phyloP scores from a whole-genome alignment of 108 stramenopile species.

The Conticribra guillardii region DNA sequence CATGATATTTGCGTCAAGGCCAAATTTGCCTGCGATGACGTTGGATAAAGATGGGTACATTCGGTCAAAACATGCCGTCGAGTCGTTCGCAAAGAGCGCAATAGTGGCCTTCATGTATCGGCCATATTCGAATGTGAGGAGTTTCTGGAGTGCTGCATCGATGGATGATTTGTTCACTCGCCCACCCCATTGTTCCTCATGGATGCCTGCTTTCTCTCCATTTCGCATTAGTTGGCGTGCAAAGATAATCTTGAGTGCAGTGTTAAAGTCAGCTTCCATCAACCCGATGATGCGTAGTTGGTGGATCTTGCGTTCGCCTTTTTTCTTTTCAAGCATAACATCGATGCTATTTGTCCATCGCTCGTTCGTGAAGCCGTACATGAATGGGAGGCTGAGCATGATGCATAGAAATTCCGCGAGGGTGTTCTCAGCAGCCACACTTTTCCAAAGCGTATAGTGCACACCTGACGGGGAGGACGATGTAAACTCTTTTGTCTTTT shows the following conservation, averaged over 20 bases:
- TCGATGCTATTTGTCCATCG: background rate
- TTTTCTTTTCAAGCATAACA: conserved; percentile 36
- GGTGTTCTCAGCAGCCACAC: too few relatives aligned
- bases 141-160: conserved; percentile 23
- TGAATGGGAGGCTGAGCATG: too few relatives aligned
- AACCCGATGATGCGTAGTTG: conserved; percentile 17
- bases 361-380: too few relatives aligned
- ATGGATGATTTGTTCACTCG: conserved; percentile 1
- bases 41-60: conserved; percentile 13
- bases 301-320: conserved; percentile 17
- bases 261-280: too few relatives aligned
- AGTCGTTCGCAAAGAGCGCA: conserved; percentile 2
- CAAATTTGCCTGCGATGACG: background rate
- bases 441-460: too few relatives aligned
- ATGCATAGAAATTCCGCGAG: too few relatives aligned
- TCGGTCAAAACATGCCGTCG: conserved; percentile 20
- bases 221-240: conserved; percentile 2
- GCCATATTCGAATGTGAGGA: conserved; percentile 18
- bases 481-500: conserved; percentile 5
- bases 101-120: background rate
- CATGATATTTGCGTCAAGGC: background rate
- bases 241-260: too few relatives aligned
- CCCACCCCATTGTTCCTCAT: too few relatives aligned
- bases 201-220: background rate
- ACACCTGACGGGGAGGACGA: conserved; percentile 6